These are phyloP conservation scores for Candida ipomoeae DNA, from an alignment of 805 yeast genomes.

Conservation along the genomic window DNA sequence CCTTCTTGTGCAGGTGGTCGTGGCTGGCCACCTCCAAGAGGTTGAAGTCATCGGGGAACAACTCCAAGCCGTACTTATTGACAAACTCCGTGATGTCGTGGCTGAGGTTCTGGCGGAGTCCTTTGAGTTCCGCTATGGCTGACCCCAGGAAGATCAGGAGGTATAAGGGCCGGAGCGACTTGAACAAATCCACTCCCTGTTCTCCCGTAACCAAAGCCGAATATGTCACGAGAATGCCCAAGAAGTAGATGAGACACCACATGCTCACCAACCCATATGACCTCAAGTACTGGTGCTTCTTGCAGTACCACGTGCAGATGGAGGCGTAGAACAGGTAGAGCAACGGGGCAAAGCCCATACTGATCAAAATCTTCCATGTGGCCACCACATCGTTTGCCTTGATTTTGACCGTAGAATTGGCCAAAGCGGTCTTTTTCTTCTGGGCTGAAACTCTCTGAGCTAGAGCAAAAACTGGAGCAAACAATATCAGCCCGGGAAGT, in stretches of 20 bases:
- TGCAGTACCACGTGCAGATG: constrained; percentile 42
- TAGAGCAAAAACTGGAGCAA: constrained; percentile 81
- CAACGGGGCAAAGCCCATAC: constrained; percentile 85
- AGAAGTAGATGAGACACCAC: constrained; percentile 47
- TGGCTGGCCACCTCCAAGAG: constrained; percentile 40
- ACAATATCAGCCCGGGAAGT: constrained; percentile 83
- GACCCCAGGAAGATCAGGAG: constrained; percentile 57
- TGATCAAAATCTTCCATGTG: constrained; percentile 91
- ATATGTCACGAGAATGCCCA: constrained; percentile 72
- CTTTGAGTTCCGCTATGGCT: constrained; percentile 55
- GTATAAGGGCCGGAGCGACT: constrained; percentile 78
- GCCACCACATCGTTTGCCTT: constrained; percentile 93
- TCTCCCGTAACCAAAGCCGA: constrained; percentile 93
- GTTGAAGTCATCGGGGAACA: constrained; percentile 79
- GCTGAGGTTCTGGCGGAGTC: constrained; percentile 57
- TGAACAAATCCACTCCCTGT: constrained; percentile 83
- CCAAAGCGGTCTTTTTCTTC: constrained; percentile 76
- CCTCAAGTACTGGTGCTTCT: constrained; percentile 11
- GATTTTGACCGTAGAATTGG: constrained; percentile 83
- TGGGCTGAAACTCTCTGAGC: constrained; percentile 68
- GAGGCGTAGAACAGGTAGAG: constrained; percentile 77
- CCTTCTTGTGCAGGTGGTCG: constrained; percentile 30
- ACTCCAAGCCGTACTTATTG: constrained; percentile 74
- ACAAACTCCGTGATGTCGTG: constrained; percentile 74
- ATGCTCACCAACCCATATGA: constrained; percentile 31